Evolutionary conservation across 1,284 basidiomycete species (phyloP).

Genomic region (Sparassis latifolia): DNA sequence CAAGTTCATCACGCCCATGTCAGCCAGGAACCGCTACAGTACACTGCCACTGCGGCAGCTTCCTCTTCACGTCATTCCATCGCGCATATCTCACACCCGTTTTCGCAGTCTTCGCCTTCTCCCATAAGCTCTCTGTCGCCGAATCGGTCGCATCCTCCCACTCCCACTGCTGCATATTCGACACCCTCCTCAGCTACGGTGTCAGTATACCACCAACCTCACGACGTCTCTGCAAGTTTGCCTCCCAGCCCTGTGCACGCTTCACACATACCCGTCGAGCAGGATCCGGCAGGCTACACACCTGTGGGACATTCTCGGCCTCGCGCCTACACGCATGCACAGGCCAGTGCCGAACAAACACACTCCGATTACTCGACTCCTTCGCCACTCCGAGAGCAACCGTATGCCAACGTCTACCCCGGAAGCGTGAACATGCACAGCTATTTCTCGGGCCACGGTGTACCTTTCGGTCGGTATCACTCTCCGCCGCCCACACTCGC

Average conservation of each 20-base stretch:
- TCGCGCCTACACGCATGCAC: neutral
- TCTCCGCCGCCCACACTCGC: conserved; percentile 19
- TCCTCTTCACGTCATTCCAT: conserved; percentile 12
- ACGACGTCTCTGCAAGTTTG: neutral
- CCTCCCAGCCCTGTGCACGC: too few relatives aligned
- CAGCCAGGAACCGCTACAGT: neutral
- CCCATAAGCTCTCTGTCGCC: conserved; percentile 9
- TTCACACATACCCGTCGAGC: too few relatives aligned
- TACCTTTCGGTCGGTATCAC: neutral
- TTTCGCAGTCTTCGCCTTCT: conserved; percentile 11
- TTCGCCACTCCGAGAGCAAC: neutral
- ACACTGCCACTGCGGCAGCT: neutral
- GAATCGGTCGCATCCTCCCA: conserved; percentile 11
- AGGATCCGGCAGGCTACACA: too few relatives aligned
- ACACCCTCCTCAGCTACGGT: neutral
- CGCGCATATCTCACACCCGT: conserved; percentile 17
- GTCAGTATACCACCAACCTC: neutral
- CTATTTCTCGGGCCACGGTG: neutral
- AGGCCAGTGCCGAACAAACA: neutral
- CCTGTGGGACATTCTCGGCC: too few relatives aligned
- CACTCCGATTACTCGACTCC: conserved; percentile 7
- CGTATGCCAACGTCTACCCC: conserved; percentile 3
- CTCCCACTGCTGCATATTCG: conserved; percentile 11
- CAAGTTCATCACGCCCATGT: neutral
- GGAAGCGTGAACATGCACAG: neutral